Conservation (phyloP, 768 basidiomycete species). For the Boletus tylopilopsis region DNA sequence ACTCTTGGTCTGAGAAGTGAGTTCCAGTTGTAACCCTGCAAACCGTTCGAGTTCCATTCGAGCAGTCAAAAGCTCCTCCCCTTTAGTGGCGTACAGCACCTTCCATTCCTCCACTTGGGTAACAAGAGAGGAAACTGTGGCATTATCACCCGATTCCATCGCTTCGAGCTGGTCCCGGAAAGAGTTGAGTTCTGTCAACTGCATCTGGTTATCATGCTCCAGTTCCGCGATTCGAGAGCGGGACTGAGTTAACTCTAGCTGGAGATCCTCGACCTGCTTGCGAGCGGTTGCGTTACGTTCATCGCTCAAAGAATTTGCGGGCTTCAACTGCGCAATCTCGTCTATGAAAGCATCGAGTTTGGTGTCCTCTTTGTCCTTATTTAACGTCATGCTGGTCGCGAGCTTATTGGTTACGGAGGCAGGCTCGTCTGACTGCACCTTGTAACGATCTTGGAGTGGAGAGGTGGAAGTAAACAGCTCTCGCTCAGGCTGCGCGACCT, state of each 20-base stretch:
- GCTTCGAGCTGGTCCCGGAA: neutral
- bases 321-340: neutral
- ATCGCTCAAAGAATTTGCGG: neutral
- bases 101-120: conserved; percentile 1
- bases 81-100: neutral
- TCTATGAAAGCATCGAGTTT: neutral
- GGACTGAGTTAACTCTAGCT: neutral
- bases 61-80: neutral
- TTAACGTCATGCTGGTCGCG: neutral
- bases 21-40: neutral
- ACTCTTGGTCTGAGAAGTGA: too few species aligned
- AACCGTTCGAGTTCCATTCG: neutral
- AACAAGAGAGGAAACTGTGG: neutral
- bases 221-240: neutral
- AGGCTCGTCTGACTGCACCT: neutral
- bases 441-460: neutral
- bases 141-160: neutral
- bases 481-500: neutral
- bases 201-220: neutral
- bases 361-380: neutral
- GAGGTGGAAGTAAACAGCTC: neutral
- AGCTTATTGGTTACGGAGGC: neutral
- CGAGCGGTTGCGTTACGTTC: neutral
- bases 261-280: neutral
- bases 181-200: neutral